phyloP scores from a whole-genome alignment of 2,329 filamentous ascomycete genomes.

The Colletotrichum sp. region DNA sequence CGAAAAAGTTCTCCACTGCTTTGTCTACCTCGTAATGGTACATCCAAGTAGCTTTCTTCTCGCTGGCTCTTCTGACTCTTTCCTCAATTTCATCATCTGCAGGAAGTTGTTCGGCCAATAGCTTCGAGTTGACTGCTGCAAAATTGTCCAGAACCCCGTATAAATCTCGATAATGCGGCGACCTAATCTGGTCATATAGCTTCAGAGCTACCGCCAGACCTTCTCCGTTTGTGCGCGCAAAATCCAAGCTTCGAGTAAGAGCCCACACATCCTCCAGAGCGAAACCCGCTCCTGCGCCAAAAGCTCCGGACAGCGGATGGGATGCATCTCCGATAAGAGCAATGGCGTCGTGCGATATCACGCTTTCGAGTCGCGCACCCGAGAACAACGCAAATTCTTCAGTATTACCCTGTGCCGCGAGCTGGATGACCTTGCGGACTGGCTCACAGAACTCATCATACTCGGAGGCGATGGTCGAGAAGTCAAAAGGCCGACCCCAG shows the following conservation, averaged over 20 bases:
- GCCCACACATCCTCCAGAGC: conserved; percentile 37
- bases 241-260: conserved; percentile 27
- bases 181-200: conserved; percentile 30
- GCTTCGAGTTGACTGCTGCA: conserved; percentile 15
- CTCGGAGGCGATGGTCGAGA: conserved; percentile 21
- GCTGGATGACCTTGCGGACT: conserved; percentile 30
- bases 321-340: conserved; percentile 61
- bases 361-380: conserved; percentile 30
- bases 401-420: conserved; percentile 30
- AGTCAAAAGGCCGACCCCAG: conserved; percentile 31
- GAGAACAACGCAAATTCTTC: conserved; percentile 35
- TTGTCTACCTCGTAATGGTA: conserved; percentile 29
- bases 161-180: conserved; percentile 30
- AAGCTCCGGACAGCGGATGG: conserved; percentile 55
- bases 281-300: conserved; percentile 43
- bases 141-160: conserved; percentile 31
- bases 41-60: conserved; percentile 29
- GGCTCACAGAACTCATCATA: conserved; percentile 36
- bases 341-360: conserved; percentile 30
- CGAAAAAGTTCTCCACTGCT: not conserved
- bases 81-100: conserved; percentile 30
- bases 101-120: conserved; percentile 20
- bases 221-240: conserved; percentile 23
- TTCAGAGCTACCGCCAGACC: conserved; percentile 26
- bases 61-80: conserved; percentile 23